Evolutionary conservation across 164 flowering plant genomes (phyloP).

Genomic region (Stephania japonica): DNA sequence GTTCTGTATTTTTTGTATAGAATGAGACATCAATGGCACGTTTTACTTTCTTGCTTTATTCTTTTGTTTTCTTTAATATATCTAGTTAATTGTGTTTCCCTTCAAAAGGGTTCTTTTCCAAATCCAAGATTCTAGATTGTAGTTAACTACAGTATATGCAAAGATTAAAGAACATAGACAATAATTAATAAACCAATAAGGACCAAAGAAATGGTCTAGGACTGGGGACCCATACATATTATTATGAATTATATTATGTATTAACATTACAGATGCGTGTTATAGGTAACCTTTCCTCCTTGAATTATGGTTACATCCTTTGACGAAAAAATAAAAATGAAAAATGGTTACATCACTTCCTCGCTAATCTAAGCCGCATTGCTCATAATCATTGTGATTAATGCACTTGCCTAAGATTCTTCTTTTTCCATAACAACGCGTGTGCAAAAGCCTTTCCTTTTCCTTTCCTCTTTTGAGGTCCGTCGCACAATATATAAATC

Average conservation of each 20-base stretch:
- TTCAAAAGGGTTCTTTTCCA: background rate
- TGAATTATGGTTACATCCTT: background rate
- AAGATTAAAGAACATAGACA: background rate
- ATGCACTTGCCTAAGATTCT: background rate
- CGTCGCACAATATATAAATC: too few species aligned
- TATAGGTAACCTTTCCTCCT: background rate
- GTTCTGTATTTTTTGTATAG: background rate
- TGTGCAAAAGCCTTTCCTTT: background rate
- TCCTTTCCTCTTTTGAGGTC: background rate
- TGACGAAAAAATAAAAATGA: too few species aligned
- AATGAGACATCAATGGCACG: background rate
- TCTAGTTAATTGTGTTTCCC: background rate
- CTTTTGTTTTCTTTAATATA: background rate
- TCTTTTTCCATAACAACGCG: background rate
- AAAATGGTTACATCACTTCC: background rate
- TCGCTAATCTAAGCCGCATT: background rate
- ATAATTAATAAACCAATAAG: background rate
- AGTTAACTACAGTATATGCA: background rate
- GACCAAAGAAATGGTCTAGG: too few species aligned
- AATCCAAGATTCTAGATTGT: background rate
- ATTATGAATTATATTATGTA: background rate
- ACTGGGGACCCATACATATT: background rate
- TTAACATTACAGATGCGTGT: background rate
- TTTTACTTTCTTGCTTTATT: conserved; percentile 1
- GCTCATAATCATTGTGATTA: background rate